Evolutionary conservation across 108 stramenopile genomes (phyloP).

Genomic region (Craspedostauros australis): DNA sequence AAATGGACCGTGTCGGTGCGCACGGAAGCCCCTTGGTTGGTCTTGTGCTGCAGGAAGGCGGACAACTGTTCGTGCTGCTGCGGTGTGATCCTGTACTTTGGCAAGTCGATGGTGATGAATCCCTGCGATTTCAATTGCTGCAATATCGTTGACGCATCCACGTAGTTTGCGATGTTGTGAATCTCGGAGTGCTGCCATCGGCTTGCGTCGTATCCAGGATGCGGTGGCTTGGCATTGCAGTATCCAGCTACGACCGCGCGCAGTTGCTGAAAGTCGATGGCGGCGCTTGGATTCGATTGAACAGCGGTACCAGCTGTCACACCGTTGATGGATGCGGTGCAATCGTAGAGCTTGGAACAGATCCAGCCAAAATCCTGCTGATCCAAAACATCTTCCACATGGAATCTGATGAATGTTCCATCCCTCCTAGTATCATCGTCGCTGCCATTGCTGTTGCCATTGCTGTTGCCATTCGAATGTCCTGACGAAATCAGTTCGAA

Average conservation of each 20-base stretch:
- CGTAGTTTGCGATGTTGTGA: neutral
- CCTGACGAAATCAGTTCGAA: too few relatives aligned
- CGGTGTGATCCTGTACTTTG: conserved; percentile 7
- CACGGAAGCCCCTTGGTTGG: conserved; percentile 7
- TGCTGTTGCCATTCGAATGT: too few relatives aligned
- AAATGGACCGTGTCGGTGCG: conserved; percentile 32
- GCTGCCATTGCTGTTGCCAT: neutral
- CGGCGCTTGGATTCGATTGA: too few relatives aligned
- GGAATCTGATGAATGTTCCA: conserved; percentile 4
- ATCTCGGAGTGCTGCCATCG: neutral
- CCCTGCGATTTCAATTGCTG: conserved; percentile 12
- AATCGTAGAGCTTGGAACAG: conserved; percentile 10
- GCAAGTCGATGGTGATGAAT: conserved; percentile 23
- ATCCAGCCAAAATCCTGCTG: conserved; percentile 26
- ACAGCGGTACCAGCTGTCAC: too few relatives aligned
- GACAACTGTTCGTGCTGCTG: conserved; percentile 1
- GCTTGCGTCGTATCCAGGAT: conserved; percentile 18
- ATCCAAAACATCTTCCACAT: conserved; percentile 5
- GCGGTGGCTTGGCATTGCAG: conserved; percentile 6
- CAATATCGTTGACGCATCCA: neutral
- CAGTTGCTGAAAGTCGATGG: neutral
- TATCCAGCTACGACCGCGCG: conserved; percentile 3
- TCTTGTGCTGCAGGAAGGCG: conserved; percentile 4
- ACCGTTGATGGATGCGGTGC: neutral
- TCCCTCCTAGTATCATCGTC: neutral